These are phyloP conservation scores for Phialophora macrospora DNA, from an alignment of 2,329 filamentous ascomycete genomes.

Conservation along the genomic window DNA sequence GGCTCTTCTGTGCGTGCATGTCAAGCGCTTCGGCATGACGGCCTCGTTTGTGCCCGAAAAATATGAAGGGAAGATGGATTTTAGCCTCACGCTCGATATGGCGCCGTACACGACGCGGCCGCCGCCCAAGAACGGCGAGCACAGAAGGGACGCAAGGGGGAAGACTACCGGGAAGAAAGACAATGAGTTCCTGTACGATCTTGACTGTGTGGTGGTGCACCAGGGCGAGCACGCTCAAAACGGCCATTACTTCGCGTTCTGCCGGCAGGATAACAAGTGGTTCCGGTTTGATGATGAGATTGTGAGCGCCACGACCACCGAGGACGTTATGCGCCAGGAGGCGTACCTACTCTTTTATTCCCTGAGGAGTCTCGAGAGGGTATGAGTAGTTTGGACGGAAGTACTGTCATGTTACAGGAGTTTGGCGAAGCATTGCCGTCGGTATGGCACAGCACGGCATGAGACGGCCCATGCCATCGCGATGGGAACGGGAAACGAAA, in stretches of 20 bases:
- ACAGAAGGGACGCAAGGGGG: conserved; percentile 18
- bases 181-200: conserved; percentile 76
- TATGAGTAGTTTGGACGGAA: conserved; percentile 9
- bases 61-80: conserved; percentile 83
- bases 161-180: conserved; percentile 38
- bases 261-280: conserved; percentile 70
- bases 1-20: conserved; percentile 86
- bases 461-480: background rate
- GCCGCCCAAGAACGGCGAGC: conserved; percentile 38
- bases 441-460: background rate
- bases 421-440: background rate
- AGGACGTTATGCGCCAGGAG: conserved; percentile 82
- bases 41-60: conserved; percentile 61
- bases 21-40: conserved; percentile 63
- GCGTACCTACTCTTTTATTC: conserved; percentile 89
- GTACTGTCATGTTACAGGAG: background rate
- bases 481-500: background rate
- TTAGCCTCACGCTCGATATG: conserved; percentile 87
- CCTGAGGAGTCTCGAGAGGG: conserved; percentile 41
- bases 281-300: conserved; percentile 96
- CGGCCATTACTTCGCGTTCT: conserved; percentile 91
- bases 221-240: conserved; percentile 76
- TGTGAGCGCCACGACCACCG: conserved; percentile 80
- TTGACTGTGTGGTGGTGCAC: conserved; percentile 89
- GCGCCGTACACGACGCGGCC: conserved; percentile 80